These are phyloP conservation scores for Eucalyptus tenuipes DNA, from an alignment of 345 rosid genomes.

Conservation along the genomic window DNA sequence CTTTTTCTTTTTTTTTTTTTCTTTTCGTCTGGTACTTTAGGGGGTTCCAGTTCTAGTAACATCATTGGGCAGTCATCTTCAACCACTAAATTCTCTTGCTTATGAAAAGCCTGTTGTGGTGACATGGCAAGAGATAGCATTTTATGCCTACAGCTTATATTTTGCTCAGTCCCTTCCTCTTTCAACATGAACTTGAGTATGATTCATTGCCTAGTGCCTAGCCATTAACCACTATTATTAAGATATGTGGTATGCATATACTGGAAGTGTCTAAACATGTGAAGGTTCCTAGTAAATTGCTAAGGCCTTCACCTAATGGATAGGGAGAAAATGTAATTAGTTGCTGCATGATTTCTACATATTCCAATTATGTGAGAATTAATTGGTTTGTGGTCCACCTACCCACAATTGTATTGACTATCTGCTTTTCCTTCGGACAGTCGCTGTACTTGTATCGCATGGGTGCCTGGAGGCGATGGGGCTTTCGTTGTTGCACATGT, in stretches of 20 bases:
- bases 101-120: neutral
- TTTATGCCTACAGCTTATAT: neutral
- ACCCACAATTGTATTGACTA: neutral
- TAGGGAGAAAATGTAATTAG: neutral
- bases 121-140: neutral
- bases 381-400: neutral
- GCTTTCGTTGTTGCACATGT: slow-evolving; percentile 91
- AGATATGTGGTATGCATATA: neutral
- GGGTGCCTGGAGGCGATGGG: slow-evolving; percentile 99
- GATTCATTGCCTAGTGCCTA: neutral
- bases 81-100: neutral
- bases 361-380: neutral
- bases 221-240: neutral
- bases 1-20: neutral
- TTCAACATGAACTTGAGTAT: neutral
- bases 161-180: neutral
- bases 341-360: neutral
- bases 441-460: slow-evolving; percentile 81
- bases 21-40: neutral
- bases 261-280: neutral
- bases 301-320: neutral
- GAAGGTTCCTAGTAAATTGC: neutral
- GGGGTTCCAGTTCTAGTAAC: neutral
- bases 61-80: neutral
- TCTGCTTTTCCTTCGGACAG: slow-evolving; percentile 28